These are phyloP conservation scores for Coemansia sp. DNA, from an alignment of 192 early-diverging fungal genomes.

Conservation along the genomic window DNA sequence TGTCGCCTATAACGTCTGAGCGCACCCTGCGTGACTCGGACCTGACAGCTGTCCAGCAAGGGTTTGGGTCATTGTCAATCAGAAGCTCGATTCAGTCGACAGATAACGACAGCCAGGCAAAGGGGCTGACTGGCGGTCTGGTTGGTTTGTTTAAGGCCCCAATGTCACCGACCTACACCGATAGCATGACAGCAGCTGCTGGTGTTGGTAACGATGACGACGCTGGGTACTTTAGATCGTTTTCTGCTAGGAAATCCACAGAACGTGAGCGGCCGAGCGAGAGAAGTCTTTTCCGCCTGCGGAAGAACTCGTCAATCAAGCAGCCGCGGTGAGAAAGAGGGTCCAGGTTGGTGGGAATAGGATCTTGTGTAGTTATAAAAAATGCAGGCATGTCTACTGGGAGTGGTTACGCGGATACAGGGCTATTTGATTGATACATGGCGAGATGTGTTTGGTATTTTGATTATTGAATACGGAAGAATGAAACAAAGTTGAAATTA, in stretches of 20 bases:
- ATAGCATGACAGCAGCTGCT: slow-evolving; percentile 1
- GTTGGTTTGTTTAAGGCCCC: slow-evolving; percentile 20
- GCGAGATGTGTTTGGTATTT: background rate
- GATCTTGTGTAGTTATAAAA: too few relatives aligned
- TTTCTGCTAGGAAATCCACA: slow-evolving; percentile 6
- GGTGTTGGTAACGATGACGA: slow-evolving; percentile 30
- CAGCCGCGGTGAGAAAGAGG: slow-evolving; percentile 16
- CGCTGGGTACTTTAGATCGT: slow-evolving; percentile 41
- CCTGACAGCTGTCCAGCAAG: slow-evolving; percentile 7
- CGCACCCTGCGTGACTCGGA: background rate
- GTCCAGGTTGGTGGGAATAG: too few relatives aligned
- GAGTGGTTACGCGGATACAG: too few relatives aligned
- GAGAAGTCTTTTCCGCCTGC: slow-evolving; percentile 32
- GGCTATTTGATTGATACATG: too few relatives aligned
- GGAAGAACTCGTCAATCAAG: slow-evolving; percentile 45
- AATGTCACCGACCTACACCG: slow-evolving; percentile 24
- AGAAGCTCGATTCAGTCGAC: slow-evolving; percentile 8
- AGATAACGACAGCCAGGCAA: slow-evolving; percentile 7
- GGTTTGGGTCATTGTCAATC: background rate
- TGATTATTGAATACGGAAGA: background rate
- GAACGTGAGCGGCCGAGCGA: slow-evolving; percentile 29
- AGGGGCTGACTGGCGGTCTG: slow-evolving; percentile 9
- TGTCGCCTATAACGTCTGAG: slow-evolving; percentile 20
- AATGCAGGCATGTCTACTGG: too few relatives aligned
- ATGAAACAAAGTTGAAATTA: too few relatives aligned